Base-by-base conservation (phyloP, 2,329 filamentous ascomycete species). In the Fusarium paranaense region DNA sequence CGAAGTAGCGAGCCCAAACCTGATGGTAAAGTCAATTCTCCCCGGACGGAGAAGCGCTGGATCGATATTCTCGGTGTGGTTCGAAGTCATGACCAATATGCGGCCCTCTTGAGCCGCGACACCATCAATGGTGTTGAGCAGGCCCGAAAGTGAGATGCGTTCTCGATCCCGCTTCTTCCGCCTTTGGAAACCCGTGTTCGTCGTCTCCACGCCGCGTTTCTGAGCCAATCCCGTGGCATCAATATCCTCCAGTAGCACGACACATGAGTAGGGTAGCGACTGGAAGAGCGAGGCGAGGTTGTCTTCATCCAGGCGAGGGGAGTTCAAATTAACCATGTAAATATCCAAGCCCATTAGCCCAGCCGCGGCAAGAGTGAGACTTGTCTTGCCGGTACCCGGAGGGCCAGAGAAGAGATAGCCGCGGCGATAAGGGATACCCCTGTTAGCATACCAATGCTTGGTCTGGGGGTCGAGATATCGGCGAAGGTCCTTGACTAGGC, bases 81-180 rank as follows among this genome's bases (percentile, higher is more conserved):
- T 94, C 0, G 91, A 92, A 0, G 91, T 94, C 92, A 94, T 93
- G 71, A 94, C 89, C 1, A 94, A 84, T 1, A 94, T 88, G 9
- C 90, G 86, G 2, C 91, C 92, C 81, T 94, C 92, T 66, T 90
- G 89, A 1, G 89, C 89, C 1, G 90, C 90, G 0, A 93, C 91
- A 3, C 91, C 91, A 69, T 93, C 92, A 71, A 94, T 90, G 25
- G 90, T 88, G 67, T 94, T 94, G 10, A 94, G 85, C 0, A 94
- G 83, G 0, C 89, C 91, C 0, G 91, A 92, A 2, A 94, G 86
- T 0, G 62, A 71, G 7, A 75, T 75, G 8, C 47, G 50, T 10
- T 72, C 65, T 16, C 56, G 60, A 35, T 25, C 40, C 8, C 56
- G 42, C 33, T 61, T 70, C 13, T 42, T 40, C 9, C 45, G 45